Conservation (phyloP, 371 early-diverging fungal genomes). For the Catenaria anguillulae region DNA sequence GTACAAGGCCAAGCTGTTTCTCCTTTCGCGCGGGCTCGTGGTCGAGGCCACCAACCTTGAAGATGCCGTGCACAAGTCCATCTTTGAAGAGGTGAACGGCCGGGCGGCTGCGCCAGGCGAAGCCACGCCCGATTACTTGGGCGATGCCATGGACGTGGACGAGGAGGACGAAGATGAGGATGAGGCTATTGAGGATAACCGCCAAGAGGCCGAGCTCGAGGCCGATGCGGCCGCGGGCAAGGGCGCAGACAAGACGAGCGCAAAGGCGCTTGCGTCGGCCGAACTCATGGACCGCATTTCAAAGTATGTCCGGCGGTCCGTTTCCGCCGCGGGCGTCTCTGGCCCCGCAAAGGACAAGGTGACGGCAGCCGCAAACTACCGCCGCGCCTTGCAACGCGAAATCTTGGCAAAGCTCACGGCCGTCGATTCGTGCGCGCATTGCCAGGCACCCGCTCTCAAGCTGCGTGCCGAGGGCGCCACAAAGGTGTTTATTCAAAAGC, state of each 20-base stretch:
- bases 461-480: constrained; percentile 99
- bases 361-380: constrained; percentile 12
- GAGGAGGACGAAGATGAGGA: constrained; percentile 64
- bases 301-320: constrained; percentile 10
- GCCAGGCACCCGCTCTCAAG: constrained; percentile 85
- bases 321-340: constrained; percentile 9
- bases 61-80: constrained; percentile 76
- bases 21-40: constrained; percentile 59
- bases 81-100: constrained; percentile 49
- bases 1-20: constrained; percentile 42
- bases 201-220: constrained; percentile 8
- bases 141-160: constrained; percentile 67
- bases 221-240: constrained; percentile 10
- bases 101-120: constrained; percentile 15
- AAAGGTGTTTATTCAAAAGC: constrained; percentile 84
- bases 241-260: neutral
- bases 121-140: constrained; percentile 47
- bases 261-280: constrained; percentile 10
- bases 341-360: constrained; percentile 12
- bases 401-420: neutral
- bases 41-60: constrained; percentile 83
- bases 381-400: neutral
- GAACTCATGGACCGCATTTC: constrained; percentile 8
- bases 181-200: constrained; percentile 11
- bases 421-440: constrained; percentile 18